These are phyloP conservation scores for Clonostachys sp. DNA, from an alignment of 2,329 filamentous ascomycete species.

Conservation along the genomic window DNA sequence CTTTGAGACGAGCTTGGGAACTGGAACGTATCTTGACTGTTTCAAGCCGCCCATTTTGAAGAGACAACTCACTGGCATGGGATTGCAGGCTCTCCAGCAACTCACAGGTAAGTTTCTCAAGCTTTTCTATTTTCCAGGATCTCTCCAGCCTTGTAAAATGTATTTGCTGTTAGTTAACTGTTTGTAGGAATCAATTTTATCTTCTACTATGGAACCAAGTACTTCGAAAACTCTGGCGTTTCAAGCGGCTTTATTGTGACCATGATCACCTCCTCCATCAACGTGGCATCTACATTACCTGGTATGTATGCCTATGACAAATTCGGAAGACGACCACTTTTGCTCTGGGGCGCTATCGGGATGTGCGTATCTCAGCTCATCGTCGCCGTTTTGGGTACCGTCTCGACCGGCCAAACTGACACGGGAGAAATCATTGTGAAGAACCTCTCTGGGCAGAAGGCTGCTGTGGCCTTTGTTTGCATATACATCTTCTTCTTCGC, in stretches of 20 bases:
- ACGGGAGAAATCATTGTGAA: conserved; percentile 44
- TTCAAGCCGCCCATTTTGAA: conserved; percentile 23
- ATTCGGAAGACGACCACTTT: conserved; percentile 48
- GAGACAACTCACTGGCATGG: conserved; percentile 28
- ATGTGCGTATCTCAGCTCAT: conserved; percentile 61
- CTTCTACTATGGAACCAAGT: conserved; percentile 33
- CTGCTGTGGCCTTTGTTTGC: conserved; percentile 55
- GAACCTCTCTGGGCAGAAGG: conserved; percentile 47
- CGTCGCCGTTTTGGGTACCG: conserved; percentile 53
- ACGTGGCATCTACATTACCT: conserved; percentile 27
- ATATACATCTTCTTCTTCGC: conserved; percentile 70
- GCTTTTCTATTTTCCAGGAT: background rate
- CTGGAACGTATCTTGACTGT: conserved; percentile 41
- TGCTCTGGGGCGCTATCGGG: conserved; percentile 56
- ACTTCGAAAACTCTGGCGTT: conserved; percentile 30
- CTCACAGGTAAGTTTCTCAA: conserved; percentile 1
- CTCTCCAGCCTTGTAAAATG: background rate
- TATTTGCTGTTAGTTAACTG: conserved; percentile 11
- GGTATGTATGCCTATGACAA: conserved; percentile 29
- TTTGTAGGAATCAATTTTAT: conserved; percentile 13
- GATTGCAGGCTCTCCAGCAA: conserved; percentile 51
- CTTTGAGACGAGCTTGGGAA: conserved; percentile 35
- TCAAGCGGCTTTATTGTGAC: conserved; percentile 26
- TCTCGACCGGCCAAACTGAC: conserved; percentile 44
- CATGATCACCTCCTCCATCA: conserved; percentile 32